phyloP scores from a whole-genome alignment of 2,329 filamentous ascomycete genomes.

The Ceratocystiopsis minuta region DNA sequence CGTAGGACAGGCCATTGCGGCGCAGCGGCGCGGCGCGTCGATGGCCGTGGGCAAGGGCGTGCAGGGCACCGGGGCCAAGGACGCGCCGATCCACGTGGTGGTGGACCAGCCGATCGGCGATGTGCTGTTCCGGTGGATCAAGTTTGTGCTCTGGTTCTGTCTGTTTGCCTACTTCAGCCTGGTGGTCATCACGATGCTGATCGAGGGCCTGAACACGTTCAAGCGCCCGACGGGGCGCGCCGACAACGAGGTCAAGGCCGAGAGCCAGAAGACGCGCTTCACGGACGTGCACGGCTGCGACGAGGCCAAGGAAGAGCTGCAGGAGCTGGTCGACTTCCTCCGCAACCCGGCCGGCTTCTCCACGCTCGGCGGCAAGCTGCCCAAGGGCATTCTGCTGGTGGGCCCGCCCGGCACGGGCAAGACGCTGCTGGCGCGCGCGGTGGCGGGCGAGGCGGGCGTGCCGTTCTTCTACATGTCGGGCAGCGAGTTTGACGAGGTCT shows the following conservation, averaged over 20 bases:
- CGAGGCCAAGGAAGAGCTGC: conserved; percentile 93
- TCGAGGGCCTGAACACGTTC: conserved; percentile 64
- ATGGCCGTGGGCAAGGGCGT: conserved; percentile 33
- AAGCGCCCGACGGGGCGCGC: conserved; percentile 57
- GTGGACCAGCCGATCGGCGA: conserved; percentile 76
- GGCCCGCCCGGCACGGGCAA: conserved; percentile 96
- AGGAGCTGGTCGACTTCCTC: conserved; percentile 91
- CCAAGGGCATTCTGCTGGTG: conserved; percentile 88
- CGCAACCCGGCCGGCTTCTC: conserved; percentile 88
- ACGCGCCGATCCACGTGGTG: conserved; percentile 82
- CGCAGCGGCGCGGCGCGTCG: conserved; percentile 49
- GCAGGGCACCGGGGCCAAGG: conserved; percentile 51
- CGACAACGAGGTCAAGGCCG: conserved; percentile 71
- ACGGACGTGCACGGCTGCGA: conserved; percentile 91
- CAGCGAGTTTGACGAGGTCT: conserved; percentile 95
- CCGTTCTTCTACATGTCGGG: conserved; percentile 99
- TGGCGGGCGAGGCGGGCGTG: conserved; percentile 90
- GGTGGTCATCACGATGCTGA: conserved; percentile 60
- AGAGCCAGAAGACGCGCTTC: conserved; percentile 83
- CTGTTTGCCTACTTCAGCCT: conserved; percentile 65
- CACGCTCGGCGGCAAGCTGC: conserved; percentile 84
- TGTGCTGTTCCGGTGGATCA: conserved; percentile 77
- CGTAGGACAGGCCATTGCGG: conserved; percentile 65
- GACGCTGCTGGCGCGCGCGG: conserved; percentile 83
- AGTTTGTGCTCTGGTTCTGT: conserved; percentile 63